Evolutionary conservation across 495 filamentous ascomycete species (phyloP), one percentile per base, ranked within the genome.

Genomic region (Penicillium paxilli): DNA sequence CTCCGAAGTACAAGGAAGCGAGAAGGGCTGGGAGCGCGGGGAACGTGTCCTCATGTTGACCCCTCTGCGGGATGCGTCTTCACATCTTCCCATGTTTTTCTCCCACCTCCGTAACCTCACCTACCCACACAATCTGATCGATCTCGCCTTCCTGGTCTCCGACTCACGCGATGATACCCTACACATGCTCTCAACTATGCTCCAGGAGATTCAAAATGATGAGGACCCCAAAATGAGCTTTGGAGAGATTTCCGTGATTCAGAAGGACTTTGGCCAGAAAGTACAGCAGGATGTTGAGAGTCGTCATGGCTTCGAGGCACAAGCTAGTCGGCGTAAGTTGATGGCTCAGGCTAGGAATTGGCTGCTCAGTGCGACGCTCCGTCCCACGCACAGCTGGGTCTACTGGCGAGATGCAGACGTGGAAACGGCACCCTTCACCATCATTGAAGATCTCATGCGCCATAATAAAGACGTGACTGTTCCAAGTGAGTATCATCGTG

Each of bases 341-440:
- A 99, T 99, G 95, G 95, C 95, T 3, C 91, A 96, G 73, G 95
- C 95, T 11, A 81, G 95, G 53, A 99, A 99, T 75, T 99, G 95
- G 95, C 71, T 99, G 44, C 72, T 99, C 53, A 96, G 91, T 61
- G 93, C 95, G 21, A 93, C 95, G 16, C 76, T 99, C 33, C 83
- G 94, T 44, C 95, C 95, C 4, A 93, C 92, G 30, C 95, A 99
- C 65, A 95, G 91, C 62, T 99, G 95, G 95, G 95, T 99, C 22
- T 99, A 99, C 64, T 99, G 95, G 95, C 83, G 95, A 70, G 95
- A 99, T 77, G 95, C 94, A 20, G 95, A 99, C 72, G 95, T 99
- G 11, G 90, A 97, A 72, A 99, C 95, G 6, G 92, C 94, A 9
- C 95, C 95, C 0, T 87, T 88, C 59, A 98, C 95, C 2, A 98